A percentile compares a stretch with the other conserved stretches of the same genome.
phyloP scores from a whole-genome alignment of 345 rosid species.

The Firmiana major region DNA sequence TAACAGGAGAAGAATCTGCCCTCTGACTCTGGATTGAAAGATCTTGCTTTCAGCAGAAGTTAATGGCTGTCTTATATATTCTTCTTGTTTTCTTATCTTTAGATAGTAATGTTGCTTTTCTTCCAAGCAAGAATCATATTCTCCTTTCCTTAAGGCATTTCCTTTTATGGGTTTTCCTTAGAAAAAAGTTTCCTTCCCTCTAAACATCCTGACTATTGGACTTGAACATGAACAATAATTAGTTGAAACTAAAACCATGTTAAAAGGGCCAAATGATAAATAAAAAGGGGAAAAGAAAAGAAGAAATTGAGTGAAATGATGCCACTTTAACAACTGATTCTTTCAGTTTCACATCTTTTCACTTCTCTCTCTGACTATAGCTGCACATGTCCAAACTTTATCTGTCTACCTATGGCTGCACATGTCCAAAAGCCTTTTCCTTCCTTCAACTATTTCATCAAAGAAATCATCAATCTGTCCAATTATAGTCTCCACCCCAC shows the following conservation, averaged over 20 bases:
- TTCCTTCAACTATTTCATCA: slow-evolving; percentile 87
- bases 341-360: slow-evolving; percentile 16
- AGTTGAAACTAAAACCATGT: not conserved
- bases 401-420: slow-evolving; percentile 59
- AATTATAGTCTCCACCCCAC: slow-evolving; percentile 63
- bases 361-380: slow-evolving; percentile 21
- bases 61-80: slow-evolving; percentile 20
- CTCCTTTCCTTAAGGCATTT: slow-evolving; percentile 13
- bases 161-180: slow-evolving; percentile 7
- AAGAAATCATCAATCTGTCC: slow-evolving; percentile 84
- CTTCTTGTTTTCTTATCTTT: slow-evolving; percentile 27
- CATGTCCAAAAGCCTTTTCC: slow-evolving; percentile 74
- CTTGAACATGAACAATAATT: slow-evolving; percentile 1
- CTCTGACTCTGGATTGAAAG: slow-evolving; percentile 13
- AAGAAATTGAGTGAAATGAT: not conserved
- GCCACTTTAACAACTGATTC: slow-evolving; percentile 6
- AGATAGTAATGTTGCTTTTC: slow-evolving; percentile 26
- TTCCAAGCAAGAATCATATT: slow-evolving; percentile 33
- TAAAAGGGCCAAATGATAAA: not conserved
- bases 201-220: not conserved
- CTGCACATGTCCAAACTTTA: slow-evolving; percentile 21
- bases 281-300: not conserved
- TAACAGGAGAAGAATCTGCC: slow-evolving; percentile 28
- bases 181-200: not conserved
- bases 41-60: slow-evolving; percentile 37